Percentiles rank a stretch among this genome's conserved stretches.
Conservation (phyloP, 208 protist genomes). For the Acanthamoeba lenticulata region DNA sequence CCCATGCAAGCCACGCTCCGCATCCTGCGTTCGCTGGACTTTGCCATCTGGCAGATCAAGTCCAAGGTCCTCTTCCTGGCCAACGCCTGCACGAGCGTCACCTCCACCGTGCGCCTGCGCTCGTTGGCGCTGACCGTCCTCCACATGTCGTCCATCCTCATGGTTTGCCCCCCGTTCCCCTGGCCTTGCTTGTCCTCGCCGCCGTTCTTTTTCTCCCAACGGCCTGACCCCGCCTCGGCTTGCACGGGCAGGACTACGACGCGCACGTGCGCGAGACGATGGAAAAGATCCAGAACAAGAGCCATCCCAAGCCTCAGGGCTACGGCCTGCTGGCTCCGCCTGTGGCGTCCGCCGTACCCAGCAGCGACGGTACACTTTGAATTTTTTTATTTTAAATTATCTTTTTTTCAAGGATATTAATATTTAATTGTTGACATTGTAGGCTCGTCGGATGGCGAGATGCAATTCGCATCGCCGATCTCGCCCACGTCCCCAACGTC, state of each 20-base stretch:
- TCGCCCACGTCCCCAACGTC: background rate
- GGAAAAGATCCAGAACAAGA: slow-evolving; percentile 16
- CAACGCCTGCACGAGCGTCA: slow-evolving; percentile 12
- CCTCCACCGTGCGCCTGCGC: background rate
- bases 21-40: slow-evolving; percentile 40
- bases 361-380: background rate
- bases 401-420: too few relatives aligned
- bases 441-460: background rate
- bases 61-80: slow-evolving; percentile 30
- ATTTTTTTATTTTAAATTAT: background rate
- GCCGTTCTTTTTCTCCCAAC: background rate
- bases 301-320: background rate
- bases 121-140: background rate
- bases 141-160: background rate
- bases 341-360: background rate
- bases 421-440: background rate
- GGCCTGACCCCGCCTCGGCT: background rate
- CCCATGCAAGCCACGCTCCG: slow-evolving; percentile 21
- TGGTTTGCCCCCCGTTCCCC: too few relatives aligned
- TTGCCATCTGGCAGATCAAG: slow-evolving; percentile 41
- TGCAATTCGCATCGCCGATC: background rate
- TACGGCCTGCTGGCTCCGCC: background rate
- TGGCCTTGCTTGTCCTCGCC: too few relatives aligned
- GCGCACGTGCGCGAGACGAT: slow-evolving; percentile 12
- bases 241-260: background rate